Percentiles rank a stretch among this genome's conserved stretches.
These are phyloP conservation scores for Plasmodium cynomolgi DNA, from an alignment of 169 alveolate genomes.

Conservation along the genomic window DNA sequence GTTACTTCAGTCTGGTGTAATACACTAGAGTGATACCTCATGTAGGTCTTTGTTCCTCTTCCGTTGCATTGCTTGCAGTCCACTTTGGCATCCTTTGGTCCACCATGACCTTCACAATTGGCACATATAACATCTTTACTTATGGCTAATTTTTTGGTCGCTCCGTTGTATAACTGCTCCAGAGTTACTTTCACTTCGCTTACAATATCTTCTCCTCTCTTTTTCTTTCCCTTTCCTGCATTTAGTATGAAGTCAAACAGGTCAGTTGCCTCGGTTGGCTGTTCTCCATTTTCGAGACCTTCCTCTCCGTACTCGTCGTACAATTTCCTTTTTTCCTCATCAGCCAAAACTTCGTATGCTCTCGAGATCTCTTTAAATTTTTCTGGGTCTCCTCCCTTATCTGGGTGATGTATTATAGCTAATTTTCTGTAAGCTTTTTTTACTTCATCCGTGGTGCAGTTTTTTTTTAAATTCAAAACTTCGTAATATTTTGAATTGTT, in stretches of 20 bases:
- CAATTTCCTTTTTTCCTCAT: constrained; percentile 96
- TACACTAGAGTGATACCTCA: constrained; percentile 93
- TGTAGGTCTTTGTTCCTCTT: constrained; percentile 90
- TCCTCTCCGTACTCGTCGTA: constrained; percentile 98
- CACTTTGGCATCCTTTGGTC: constrained; percentile 93
- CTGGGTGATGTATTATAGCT: constrained; percentile 98
- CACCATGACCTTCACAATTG: constrained; percentile 97
- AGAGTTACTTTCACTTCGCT: constrained; percentile 93
- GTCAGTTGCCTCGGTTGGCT: constrained; percentile 87
- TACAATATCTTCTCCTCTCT: constrained; percentile 92
- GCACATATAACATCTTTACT: constrained; percentile 94
- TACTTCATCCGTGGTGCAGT: constrained; percentile 91
- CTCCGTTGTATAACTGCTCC: constrained; percentile 97
- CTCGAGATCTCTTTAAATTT: constrained; percentile 95
- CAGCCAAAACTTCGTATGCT: constrained; percentile 97
- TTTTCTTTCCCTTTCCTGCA: constrained; percentile 93
- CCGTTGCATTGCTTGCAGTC: constrained; percentile 97
- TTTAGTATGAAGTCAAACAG: constrained; percentile 95
- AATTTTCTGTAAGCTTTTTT: constrained; percentile 96
- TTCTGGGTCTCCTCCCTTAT: constrained; percentile 99
- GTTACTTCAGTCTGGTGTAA: constrained; percentile 92
- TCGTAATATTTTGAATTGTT: constrained; percentile 91
- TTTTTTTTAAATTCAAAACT: constrained; percentile 87
- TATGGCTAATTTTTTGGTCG: constrained; percentile 93
- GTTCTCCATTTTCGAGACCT: constrained; percentile 95